Conservation (phyloP, 306 rosid genomes). For the Inga leiocalycina region DNA sequence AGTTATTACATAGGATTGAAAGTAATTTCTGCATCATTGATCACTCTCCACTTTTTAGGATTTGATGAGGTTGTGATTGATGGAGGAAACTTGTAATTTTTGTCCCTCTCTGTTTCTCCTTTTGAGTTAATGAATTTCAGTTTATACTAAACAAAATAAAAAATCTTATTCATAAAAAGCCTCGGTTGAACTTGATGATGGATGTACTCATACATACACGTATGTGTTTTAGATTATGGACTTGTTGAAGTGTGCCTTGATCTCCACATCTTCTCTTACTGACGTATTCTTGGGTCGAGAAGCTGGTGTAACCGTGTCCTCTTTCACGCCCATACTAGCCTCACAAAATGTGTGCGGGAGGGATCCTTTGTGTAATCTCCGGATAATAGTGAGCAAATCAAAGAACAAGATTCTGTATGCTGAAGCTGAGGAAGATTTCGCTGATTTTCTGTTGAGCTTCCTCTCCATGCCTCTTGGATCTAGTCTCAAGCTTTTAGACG, state of each 20-base stretch:
- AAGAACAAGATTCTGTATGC: slow-evolving; percentile 8
- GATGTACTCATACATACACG: neutral
- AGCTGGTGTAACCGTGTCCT: neutral
- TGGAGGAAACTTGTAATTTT: no score
- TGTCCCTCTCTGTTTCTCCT: no score
- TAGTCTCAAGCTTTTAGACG: neutral
- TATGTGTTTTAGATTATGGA: neutral
- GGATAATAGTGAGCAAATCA: slow-evolving; percentile 3
- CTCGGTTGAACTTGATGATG: neutral
- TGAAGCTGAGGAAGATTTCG: slow-evolving; percentile 9
- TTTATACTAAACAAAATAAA: no score
- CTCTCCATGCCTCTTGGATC: slow-evolving; percentile 29
- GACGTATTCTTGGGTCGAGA: neutral
- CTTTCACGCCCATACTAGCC: neutral
- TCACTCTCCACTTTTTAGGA: no score
- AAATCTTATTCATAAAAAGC: no score
- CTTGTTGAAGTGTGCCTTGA: neutral
- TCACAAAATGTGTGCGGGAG: neutral
- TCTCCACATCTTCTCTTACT: neutral
- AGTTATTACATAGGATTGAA: no score
- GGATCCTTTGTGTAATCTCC: neutral
- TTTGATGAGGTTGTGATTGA: no score
- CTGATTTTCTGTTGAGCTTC: slow-evolving; percentile 27
- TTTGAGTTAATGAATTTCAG: no score
- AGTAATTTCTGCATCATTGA: no score